These are phyloP conservation scores for Aspergillus carlsbadensis DNA, from an alignment of 495 filamentous ascomycete genomes.

Conservation along the genomic window DNA sequence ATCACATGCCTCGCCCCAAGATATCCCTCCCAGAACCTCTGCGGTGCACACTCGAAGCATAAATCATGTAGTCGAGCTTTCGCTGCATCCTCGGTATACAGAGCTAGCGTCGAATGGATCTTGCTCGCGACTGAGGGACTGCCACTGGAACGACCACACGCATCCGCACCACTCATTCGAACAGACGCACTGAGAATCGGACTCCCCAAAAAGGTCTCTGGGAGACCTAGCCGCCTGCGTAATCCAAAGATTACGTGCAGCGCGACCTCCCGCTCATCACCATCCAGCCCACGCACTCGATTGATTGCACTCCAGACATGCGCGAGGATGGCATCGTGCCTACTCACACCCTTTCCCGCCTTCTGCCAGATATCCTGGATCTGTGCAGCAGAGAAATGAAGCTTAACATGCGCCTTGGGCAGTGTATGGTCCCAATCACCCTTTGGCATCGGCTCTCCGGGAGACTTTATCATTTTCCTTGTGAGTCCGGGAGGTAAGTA, in stretches of 20 bases:
- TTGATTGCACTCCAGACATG: slow-evolving; percentile 32
- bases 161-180: slow-evolving; percentile 4
- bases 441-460: slow-evolving; percentile 27
- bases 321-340: slow-evolving; percentile 33
- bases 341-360: not conserved
- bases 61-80: slow-evolving; percentile 1
- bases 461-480: not conserved
- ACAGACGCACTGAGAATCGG: slow-evolving; percentile 6
- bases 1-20: slow-evolving; percentile 3
- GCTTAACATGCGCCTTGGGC: slow-evolving; percentile 21
- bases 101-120: not conserved
- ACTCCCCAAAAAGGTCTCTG: slow-evolving; percentile 1
- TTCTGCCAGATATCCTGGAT: slow-evolving; percentile 15
- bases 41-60: slow-evolving; percentile 6
- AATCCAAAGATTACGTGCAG: slow-evolving; percentile 6
- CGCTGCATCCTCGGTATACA: not conserved
- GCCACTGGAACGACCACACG: not conserved
- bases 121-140: not conserved
- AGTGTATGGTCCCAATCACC: slow-evolving; percentile 23
- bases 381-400: slow-evolving; percentile 25
- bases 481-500: not conserved
- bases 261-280: not conserved
- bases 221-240: slow-evolving; percentile 6
- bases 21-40: slow-evolving; percentile 13
- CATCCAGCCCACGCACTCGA: slow-evolving; percentile 20